phyloP scores from a whole-genome alignment of 129 eudicot species.

The Chrysanthemum seticuspe region DNA sequence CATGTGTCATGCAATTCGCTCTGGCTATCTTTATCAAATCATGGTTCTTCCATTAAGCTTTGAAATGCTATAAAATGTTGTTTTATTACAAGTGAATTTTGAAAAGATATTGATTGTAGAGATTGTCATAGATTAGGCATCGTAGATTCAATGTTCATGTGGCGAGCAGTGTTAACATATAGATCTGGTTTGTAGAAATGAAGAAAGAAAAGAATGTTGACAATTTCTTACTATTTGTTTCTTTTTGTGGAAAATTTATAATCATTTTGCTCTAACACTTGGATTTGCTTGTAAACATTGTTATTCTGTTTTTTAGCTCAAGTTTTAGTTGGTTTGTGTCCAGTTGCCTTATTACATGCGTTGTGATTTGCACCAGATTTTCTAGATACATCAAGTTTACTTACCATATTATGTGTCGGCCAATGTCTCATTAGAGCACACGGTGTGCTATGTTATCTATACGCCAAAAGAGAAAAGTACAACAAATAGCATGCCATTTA shows the following conservation, averaged over 20 bases:
- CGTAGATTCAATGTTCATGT: conserved; percentile 1
- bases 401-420: too few species aligned
- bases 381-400: too few species aligned
- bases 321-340: conserved; percentile 2
- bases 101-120: conserved; percentile 22
- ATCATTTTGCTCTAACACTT: conserved; percentile 14
- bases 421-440: too few species aligned
- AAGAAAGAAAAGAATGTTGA: neutral
- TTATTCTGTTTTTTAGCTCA: conserved; percentile 18
- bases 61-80: conserved; percentile 19
- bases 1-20: conserved; percentile 72
- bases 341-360: neutral
- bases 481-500: too few species aligned
- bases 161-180: conserved; percentile 22
- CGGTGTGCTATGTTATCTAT: too few species aligned
- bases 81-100: conserved; percentile 32
- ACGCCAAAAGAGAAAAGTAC: too few species aligned
- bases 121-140: conserved; percentile 30
- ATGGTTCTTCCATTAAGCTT: conserved; percentile 66
- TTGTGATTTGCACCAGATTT: neutral
- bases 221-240: too few species aligned
- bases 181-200: conserved; percentile 35
- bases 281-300: conserved; percentile 34
- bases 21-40: conserved; percentile 86
- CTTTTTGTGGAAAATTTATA: neutral